A percentile compares a stretch with the other conserved stretches of the same genome.
Conservation (phyloP, 2,329 filamentous ascomycete genomes). For the Fusarium begoniae region DNA sequence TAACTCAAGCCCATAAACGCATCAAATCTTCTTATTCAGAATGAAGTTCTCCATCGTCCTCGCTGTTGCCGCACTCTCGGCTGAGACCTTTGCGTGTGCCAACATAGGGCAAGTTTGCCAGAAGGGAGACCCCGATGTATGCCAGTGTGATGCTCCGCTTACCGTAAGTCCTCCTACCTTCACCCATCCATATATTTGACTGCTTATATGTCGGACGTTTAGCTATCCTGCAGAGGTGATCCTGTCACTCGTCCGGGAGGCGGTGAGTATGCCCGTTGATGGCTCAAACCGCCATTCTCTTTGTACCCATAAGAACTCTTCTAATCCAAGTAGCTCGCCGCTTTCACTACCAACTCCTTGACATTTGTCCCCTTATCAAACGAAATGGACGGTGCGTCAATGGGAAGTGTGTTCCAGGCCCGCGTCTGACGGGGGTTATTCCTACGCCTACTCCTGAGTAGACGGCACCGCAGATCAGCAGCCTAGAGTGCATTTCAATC, state of each 20-base stretch:
- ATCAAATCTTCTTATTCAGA: accelerated
- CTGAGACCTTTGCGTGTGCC: not conserved
- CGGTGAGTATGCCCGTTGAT: not conserved
- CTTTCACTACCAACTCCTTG: not conserved
- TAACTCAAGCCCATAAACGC: not conserved
- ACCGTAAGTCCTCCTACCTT: not conserved
- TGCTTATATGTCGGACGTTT: not conserved
- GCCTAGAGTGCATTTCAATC: accelerated
- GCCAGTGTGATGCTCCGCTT: not conserved
- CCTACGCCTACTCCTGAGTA: not conserved
- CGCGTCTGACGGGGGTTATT: not conserved
- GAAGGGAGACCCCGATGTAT: not conserved
- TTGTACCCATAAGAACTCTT: not conserved
- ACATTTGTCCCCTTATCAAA: not conserved
- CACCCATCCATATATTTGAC: accelerated
- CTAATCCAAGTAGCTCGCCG: not conserved
- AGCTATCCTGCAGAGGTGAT: not conserved
- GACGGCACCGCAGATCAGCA: too few relatives aligned
- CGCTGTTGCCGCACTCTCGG: not conserved
- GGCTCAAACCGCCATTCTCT: not conserved
- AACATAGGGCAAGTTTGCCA: not conserved
- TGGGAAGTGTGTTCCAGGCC: not conserved
- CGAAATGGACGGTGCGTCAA: not conserved
- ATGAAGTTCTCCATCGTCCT: constrained; percentile 1
- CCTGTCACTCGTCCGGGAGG: not conserved